Evolutionary conservation across 2,329 filamentous ascomycete genomes (phyloP), one percentile per base, ranked within the genome.

Genomic region (Sclerotinia glacialis): DNA sequence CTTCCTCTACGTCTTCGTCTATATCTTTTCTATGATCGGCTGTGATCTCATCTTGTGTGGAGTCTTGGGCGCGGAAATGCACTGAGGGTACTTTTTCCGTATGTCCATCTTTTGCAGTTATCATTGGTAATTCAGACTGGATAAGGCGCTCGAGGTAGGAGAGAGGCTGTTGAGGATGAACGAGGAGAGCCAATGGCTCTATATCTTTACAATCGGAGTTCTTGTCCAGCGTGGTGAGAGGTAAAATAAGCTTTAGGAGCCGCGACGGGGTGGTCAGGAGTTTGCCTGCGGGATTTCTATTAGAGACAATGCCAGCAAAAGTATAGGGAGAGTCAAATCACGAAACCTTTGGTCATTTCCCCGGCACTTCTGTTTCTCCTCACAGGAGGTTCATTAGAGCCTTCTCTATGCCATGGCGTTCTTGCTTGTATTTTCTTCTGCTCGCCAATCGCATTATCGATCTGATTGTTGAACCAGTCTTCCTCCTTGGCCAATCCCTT

Each of bases 141-240:
- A 97, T 93, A 3, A 97, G 81, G 11, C 92, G 86, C 77, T 96
- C 92, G 52, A 97, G 86, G 76, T 97, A 96, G 11, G 92, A 96
- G 3, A 97, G 83, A 0, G 93, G 93, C 75, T 97, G 93, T 69
- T 96, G 91, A 0, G 93, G 93, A 72, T 97, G 93, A 0, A 97
- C 84, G 2, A 97, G 85, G 0, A 97, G 83, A 0, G 93, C 93
- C 16, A 97, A 82, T 0, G 93, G 92, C 72, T 96, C 91, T n/a
- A 94, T 86, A 58, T 88, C 84, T 77, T 90, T 89, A 66, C 86
- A 82, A 69, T 88, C 84, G 1, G 79, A 78, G 69, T 85, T 83
- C 40, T 82, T 80, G 66, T 88, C 86, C 55, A 82, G 78, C 0
- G 85, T 88, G 0, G 86, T 86, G 21, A 69, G 67, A 31, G 66